Conservation (phyloP, 208 protist species). For the Phytomonas sp. region DNA sequence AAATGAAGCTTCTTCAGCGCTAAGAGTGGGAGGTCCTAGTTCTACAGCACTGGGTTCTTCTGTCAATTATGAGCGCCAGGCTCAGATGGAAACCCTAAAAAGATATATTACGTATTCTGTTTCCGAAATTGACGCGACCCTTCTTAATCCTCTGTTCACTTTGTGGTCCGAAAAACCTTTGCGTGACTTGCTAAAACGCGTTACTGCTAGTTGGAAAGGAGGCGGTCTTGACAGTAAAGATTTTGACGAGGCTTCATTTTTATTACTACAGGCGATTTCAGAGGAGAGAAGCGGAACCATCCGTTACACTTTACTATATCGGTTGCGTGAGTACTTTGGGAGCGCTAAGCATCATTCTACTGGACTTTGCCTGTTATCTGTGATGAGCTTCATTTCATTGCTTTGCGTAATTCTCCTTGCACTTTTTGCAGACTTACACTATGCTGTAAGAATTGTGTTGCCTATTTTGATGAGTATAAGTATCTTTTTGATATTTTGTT, state of each 20-base stretch:
- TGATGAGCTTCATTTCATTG: conserved; percentile 18
- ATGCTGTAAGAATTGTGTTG: conserved; percentile 21
- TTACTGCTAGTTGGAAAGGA: conserved; percentile 33
- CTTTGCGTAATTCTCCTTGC: conserved; percentile 32
- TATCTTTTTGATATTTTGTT: conserved; percentile 18
- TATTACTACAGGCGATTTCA: conserved; percentile 42
- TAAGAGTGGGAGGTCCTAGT: background rate
- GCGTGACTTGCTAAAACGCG: conserved; percentile 23
- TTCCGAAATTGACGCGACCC: conserved; percentile 31
- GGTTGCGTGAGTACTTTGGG: conserved; percentile 39
- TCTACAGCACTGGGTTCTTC: background rate
- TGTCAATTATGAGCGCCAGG: conserved; percentile 13
- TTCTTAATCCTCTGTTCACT: conserved; percentile 27
- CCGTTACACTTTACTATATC: conserved; percentile 28
- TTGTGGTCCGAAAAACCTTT: conserved; percentile 42
- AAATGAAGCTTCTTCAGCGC: background rate
- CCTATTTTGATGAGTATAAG: conserved; percentile 22
- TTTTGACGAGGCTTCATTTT: conserved; percentile 35
- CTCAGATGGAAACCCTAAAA: conserved; percentile 19
- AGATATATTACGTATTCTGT: conserved; percentile 28
- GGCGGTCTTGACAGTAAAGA: conserved; percentile 31
- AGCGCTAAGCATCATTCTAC: conserved; percentile 12
- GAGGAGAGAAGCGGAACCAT: conserved; percentile 31
- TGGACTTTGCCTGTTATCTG: conserved; percentile 8
- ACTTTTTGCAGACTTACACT: conserved; percentile 18